A percentile compares a stretch with the other conserved stretches of the same genome.
These are phyloP conservation scores for Ammopiptanthus mongolicus DNA, from an alignment of 306 rosid species.

Conservation along the genomic window DNA sequence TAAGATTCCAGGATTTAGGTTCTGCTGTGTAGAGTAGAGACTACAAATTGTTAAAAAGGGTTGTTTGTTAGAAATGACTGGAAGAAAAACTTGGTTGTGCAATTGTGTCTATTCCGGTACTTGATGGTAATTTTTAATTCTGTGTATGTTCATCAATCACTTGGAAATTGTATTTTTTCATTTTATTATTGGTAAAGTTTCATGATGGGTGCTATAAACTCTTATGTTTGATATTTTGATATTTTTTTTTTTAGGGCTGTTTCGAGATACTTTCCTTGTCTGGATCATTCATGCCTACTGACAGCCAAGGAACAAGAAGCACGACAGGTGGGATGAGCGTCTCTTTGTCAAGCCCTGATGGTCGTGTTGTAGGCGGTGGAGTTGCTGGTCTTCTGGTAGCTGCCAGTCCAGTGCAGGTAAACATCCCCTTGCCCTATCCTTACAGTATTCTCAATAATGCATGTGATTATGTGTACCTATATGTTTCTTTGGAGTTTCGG, in stretches of 20 bases:
- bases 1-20: background rate
- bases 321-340: constrained; percentile 74
- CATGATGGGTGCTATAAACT: background rate
- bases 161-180: background rate
- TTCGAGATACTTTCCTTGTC: constrained; percentile 65
- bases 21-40: background rate
- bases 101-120: background rate
- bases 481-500: background rate
- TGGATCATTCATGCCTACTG: constrained; percentile 69
- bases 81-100: background rate
- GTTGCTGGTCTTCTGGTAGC: constrained; percentile 71
- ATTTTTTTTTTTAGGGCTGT: constrained; percentile 48
- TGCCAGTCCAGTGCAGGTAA: constrained; percentile 77
- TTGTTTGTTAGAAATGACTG: background rate
- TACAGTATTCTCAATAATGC: background rate
- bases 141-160: background rate
- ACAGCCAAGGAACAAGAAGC: constrained; percentile 62
- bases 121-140: background rate
- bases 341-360: constrained; percentile 60
- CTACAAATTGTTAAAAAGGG: background rate
- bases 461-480: background rate
- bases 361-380: constrained; percentile 67
- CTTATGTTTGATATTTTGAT: background rate
- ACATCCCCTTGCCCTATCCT: background rate
- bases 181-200: background rate